Evolutionary conservation across 305 asterid species (phyloP).

Genomic region (Fraxinus latifolia): DNA sequence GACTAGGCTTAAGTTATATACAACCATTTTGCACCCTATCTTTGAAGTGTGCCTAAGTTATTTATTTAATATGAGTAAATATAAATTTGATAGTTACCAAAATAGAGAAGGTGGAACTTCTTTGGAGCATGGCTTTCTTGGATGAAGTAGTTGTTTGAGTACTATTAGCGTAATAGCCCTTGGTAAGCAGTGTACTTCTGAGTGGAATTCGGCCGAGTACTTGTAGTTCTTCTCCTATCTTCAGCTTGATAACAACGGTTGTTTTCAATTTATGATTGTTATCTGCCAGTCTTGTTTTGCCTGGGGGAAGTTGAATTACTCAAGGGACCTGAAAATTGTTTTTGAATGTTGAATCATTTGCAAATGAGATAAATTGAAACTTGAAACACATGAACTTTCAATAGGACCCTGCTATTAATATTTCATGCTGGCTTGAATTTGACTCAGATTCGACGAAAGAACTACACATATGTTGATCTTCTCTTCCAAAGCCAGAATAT

Average conservation of each 20-base stretch:
- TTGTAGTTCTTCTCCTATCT: neutral
- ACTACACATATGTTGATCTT: neutral
- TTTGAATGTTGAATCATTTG: neutral
- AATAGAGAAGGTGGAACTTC: neutral
- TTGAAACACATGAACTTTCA: neutral
- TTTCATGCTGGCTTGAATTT: neutral
- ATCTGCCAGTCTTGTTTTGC: neutral
- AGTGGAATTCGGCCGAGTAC: neutral
- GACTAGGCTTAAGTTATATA: neutral
- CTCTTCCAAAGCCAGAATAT: conserved; percentile 3
- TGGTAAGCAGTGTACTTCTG: neutral
- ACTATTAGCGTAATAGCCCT: neutral
- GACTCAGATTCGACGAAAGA: neutral
- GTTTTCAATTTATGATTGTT: neutral
- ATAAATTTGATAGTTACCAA: neutral
- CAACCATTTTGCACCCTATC: neutral
- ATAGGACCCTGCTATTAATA: neutral
- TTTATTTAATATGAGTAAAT: neutral
- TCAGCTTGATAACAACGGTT: neutral
- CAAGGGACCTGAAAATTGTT: neutral
- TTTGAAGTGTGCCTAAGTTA: neutral
- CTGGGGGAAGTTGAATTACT: neutral
- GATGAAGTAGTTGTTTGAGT: neutral
- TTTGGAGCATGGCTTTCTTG: neutral
- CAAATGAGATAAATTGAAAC: neutral